Percentiles rank a stretch among this genome's conserved stretches.
Evolutionary conservation across 306 rosid genomes (phyloP).

Genomic region (Inga oerstediana): DNA sequence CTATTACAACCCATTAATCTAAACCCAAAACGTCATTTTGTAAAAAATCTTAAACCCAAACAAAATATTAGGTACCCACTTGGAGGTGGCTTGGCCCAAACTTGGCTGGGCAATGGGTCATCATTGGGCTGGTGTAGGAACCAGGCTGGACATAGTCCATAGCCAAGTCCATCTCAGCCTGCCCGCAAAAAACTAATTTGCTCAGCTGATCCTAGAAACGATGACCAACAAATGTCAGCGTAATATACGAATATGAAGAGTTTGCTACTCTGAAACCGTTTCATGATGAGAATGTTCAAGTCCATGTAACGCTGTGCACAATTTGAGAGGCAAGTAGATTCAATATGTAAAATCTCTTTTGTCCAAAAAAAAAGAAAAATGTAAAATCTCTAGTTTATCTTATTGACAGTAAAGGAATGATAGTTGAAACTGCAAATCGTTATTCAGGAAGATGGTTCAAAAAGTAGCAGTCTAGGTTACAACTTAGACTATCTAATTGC

Average conservation of each 20-base stretch:
- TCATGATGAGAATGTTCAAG: slow-evolving; percentile 57
- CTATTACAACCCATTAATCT: not conserved
- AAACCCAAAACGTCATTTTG: not conserved
- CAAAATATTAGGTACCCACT: not conserved
- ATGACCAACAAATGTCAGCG: too few relatives aligned
- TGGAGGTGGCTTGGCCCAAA: not conserved
- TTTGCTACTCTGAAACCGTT: slow-evolving; percentile 57
- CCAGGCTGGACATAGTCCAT: too few relatives aligned
- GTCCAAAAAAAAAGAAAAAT: too few relatives aligned
- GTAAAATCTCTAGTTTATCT: too few relatives aligned
- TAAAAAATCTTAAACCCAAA: not conserved
- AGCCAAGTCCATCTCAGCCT: too few relatives aligned
- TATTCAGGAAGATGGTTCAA: slow-evolving; percentile 6
- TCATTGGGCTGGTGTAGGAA: not conserved
- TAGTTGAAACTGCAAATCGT: not conserved
- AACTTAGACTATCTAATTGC: not conserved
- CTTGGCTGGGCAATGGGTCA: too few relatives aligned
- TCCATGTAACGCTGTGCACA: slow-evolving; percentile 76
- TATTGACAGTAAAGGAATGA: not conserved
- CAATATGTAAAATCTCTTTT: slow-evolving; percentile 34
- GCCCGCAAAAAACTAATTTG: too few relatives aligned
- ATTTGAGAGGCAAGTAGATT: slow-evolving; percentile 59
- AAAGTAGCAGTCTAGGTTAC: not conserved
- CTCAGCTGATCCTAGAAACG: too few relatives aligned
- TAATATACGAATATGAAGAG: too few relatives aligned